Conservation (phyloP, 495 filamentous ascomycete genomes). For the Lophium mytilinum region DNA sequence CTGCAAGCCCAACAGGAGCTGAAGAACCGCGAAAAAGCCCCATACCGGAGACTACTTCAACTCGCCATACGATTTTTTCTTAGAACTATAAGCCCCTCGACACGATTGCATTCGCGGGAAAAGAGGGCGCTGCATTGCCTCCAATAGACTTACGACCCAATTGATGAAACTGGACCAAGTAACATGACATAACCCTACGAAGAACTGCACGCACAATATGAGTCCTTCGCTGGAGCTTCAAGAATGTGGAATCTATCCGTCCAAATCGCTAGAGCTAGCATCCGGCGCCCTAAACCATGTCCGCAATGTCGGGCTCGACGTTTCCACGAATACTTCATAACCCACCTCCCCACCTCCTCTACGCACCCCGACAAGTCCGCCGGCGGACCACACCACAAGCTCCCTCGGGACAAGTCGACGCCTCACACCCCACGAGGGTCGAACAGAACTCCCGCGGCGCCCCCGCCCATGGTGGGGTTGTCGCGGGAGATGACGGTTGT, state of each 20-base stretch:
- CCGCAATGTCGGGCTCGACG: slow-evolving; percentile 33
- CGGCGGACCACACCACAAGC: slow-evolving; percentile 63
- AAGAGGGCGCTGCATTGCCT: too few species aligned
- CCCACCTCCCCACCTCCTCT: slow-evolving; percentile 86
- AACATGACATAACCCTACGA: background rate
- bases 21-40: too few species aligned
- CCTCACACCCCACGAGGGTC: slow-evolving; percentile 57
- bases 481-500: slow-evolving; percentile 86
- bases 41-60: too few species aligned
- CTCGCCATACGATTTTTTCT: too few species aligned
- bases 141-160: too few species aligned
- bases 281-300: background rate
- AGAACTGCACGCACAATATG: slow-evolving; percentile 13
- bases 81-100: too few species aligned
- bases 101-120: too few species aligned
- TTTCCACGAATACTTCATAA: slow-evolving; percentile 97
- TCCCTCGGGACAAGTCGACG: slow-evolving; percentile 74
- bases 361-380: slow-evolving; percentile 72
- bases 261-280: slow-evolving; percentile 8
- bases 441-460: slow-evolving; percentile 39
- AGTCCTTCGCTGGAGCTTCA: slow-evolving; percentile 1
- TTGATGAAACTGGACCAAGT: too few species aligned
- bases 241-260: slow-evolving; percentile 23
- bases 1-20: too few species aligned
- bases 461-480: slow-evolving; percentile 21